phyloP scores from a whole-genome alignment of 495 filamentous ascomycete species.

The Lasiosphaeria hispida region DNA sequence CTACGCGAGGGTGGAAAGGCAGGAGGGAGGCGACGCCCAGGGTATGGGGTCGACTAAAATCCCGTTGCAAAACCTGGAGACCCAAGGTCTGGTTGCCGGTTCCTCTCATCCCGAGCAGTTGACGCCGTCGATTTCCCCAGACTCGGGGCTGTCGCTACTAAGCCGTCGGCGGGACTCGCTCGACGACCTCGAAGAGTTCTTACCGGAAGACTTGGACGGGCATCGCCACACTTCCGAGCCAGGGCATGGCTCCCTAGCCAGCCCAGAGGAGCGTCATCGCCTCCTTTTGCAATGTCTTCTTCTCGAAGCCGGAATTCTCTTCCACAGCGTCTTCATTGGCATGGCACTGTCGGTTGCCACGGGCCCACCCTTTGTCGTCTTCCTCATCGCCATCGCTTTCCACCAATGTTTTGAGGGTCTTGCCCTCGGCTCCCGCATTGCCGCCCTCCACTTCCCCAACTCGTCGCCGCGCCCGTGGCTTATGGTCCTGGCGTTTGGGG shows the following conservation, averaged over 20 bases:
- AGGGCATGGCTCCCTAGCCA: slow-evolving; percentile 18
- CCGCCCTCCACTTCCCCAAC: slow-evolving; percentile 59
- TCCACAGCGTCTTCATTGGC: slow-evolving; percentile 85
- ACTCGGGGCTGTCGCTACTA: slow-evolving; percentile 7
- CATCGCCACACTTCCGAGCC: slow-evolving; percentile 15
- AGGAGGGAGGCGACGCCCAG: slow-evolving; percentile 20
- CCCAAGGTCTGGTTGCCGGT: slow-evolving; percentile 46
- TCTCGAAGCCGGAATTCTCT: slow-evolving; percentile 81
- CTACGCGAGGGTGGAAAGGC: background rate
- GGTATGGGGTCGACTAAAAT: slow-evolving; percentile 30
- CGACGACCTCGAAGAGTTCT: slow-evolving; percentile 38
- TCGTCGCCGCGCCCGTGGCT: slow-evolving; percentile 70
- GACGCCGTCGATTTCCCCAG: slow-evolving; percentile 29
- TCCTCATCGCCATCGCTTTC: slow-evolving; percentile 78
- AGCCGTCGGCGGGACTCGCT: slow-evolving; percentile 30
- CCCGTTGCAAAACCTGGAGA: slow-evolving; percentile 42
- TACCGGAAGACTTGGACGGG: too few relatives aligned
- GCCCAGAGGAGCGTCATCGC: slow-evolving; percentile 51
- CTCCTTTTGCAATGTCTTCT: slow-evolving; percentile 75
- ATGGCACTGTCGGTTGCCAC: slow-evolving; percentile 85
- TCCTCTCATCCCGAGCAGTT: slow-evolving; percentile 48
- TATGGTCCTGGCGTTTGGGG: slow-evolving; percentile 92
- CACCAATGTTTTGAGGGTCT: slow-evolving; percentile 78
- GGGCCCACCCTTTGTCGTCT: slow-evolving; percentile 72
- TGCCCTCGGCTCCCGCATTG: slow-evolving; percentile 71